Base-by-base conservation (phyloP, 306 rosid species). In the Cucumis hystrix region DNA sequence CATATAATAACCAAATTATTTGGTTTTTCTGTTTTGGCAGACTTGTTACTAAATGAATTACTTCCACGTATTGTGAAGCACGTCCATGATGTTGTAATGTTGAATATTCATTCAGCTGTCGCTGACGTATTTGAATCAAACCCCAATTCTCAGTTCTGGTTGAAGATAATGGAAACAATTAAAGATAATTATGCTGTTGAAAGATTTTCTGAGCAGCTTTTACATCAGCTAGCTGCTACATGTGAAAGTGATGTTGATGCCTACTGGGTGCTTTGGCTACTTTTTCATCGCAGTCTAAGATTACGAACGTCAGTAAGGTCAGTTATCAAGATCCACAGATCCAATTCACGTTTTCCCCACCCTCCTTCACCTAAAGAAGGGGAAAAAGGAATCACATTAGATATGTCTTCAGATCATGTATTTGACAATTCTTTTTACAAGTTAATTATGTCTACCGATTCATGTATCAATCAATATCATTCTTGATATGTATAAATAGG, bases 201-300 rank as follows among this genome's bases (percentile, higher is more conserved):
- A 88, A 89, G 90, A 87, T 83, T 95, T 78, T 84, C 92, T 62
- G 98, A 92, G 92, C 91, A 86, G 81, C 88, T 95, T 83, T 86
- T 95, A 78, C 92, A 79, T 79, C 84, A 83, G 78, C 89, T 95
- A 85, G 93, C 87, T 66, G 81, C 84, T 71, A 82, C 78, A 77
- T 79, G 80, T 60, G 89, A 80, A 64, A 84, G 83, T 88, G 97
- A 92, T 86, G 80, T 90, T 76, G 88, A 90, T 84, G 97, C 92
- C 30, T 92, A 90, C 80, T 92, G 98, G 98, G 84, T 88, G 80
- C 83, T 95, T 55, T 95, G 98, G 98, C 78, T 92, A 70, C 82
- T 90, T 75, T 95, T 92, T 82, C 83, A 87, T 84, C 88, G 80
- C 63, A 79, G 9, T 74, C 74, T 83, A 70, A 84, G 68, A 73